Evolutionary conservation across 345 rosid genomes (phyloP), one percentile per base, ranked within the genome.

Genomic region (Luvunga scandens): DNA sequence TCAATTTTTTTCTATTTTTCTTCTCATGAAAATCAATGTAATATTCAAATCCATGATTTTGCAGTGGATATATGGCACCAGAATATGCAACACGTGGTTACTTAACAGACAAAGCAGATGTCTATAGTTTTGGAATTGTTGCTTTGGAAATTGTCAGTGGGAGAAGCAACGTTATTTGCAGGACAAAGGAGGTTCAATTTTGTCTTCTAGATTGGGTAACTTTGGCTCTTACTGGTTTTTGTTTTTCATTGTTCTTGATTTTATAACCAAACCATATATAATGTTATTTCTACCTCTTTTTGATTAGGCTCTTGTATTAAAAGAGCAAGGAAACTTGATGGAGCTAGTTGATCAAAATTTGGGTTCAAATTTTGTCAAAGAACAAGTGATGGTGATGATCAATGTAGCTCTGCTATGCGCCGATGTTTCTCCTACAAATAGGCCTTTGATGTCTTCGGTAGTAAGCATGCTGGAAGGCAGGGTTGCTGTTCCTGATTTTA

Each of bases 381-480:
- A 74, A 75, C 85, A 90, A 69, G 86, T 80, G 34, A 79, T 80
- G 84, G 66, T 34, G 53, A 84, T 87, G 86, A 86, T 89, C 75
- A 69, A 84, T 67, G 85, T 45, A 3, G 50, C 50, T 45, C 18
- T 45, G 50, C 50, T 45, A 13, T 45, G 50, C 18, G 5, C 50
- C 5, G 75, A 84, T 83, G 81, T 10, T 25, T 78, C 79, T 75
- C 83, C 85, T 0, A 38, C 81, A 1, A 80, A 70, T 9, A 84
- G 94, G 77, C 94, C 92, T 14, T n/a, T 88, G 0, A 87, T 90
- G 90, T 86, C 94, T 27, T 76, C 86, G 22, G 92, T 90, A 1
- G 90, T 90, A 55, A 87, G 88, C 77, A 86, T 87, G 85, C 88
- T 88, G 2, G 90, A 90, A 86, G 92, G 90, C 34, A 80, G 67